Conservation (phyloP, 768 basidiomycete species). For the Pholiota molesta region DNA sequence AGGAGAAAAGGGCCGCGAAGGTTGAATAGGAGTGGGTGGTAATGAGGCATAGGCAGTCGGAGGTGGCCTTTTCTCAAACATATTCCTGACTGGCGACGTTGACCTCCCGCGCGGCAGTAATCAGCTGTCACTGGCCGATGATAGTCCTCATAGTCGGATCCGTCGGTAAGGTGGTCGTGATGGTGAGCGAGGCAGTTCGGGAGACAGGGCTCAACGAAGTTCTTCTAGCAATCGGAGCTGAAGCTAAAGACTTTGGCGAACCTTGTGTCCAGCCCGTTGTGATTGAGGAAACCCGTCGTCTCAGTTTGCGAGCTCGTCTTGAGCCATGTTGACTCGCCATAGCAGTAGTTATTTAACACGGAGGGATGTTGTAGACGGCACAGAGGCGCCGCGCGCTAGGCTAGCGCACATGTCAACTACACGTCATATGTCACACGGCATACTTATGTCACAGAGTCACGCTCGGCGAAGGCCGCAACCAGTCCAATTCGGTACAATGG, state of each 20-base stretch:
- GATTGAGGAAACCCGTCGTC: slow-evolving; percentile 37
- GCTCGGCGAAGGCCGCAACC: not conserved
- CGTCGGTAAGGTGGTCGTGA: slow-evolving; percentile 29
- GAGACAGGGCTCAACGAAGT: slow-evolving; percentile 32
- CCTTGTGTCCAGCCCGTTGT: slow-evolving; percentile 25
- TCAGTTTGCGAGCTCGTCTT: slow-evolving; percentile 31
- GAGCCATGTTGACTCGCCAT: slow-evolving; percentile 23
- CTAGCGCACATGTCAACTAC: too few relatives aligned
- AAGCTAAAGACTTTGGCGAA: slow-evolving; percentile 29
- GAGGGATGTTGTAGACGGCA: too few relatives aligned
- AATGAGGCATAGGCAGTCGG: slow-evolving; percentile 71
- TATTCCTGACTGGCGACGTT: slow-evolving; percentile 24
- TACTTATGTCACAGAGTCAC: too few relatives aligned
- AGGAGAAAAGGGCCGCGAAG: slow-evolving; percentile 43
- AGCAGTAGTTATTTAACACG: too few relatives aligned
- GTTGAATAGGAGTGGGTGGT: slow-evolving; percentile 70
- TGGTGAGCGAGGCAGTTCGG: slow-evolving; percentile 20
- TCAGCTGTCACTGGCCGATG: slow-evolving; percentile 15
- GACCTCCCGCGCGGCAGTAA: slow-evolving; percentile 25
- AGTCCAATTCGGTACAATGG: not conserved
- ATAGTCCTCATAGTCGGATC: slow-evolving; percentile 34
- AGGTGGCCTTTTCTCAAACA: slow-evolving; percentile 31
- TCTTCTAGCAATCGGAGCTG: slow-evolving; percentile 26
- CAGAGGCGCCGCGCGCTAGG: too few relatives aligned
- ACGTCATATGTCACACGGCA: not conserved